Percentiles rank a stretch among this genome's conserved stretches.
Evolutionary conservation across 441 rosid species (phyloP).

Genomic region (Pelargonium cotyledonis): DNA sequence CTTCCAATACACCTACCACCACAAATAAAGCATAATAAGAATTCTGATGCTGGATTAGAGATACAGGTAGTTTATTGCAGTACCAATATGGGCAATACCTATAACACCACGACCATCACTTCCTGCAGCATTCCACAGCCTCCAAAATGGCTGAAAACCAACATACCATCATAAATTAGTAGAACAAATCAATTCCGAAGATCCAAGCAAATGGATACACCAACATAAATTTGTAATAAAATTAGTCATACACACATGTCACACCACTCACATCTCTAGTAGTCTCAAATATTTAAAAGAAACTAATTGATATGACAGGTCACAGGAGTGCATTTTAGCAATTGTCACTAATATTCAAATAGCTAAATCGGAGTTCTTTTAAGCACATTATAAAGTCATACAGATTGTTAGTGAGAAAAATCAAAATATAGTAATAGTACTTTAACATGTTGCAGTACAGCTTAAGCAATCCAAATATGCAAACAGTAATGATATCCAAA

Average conservation of each 20-base stretch:
- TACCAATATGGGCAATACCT: slow-evolving; percentile 35
- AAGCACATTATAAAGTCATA: no score
- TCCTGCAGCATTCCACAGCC: slow-evolving; percentile 94
- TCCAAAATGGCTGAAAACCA: slow-evolving; percentile 75
- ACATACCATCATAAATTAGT: background rate
- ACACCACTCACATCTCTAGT: background rate
- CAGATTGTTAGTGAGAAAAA: no score
- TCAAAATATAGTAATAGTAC: no score
- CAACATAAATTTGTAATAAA: background rate
- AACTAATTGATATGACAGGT: no score
- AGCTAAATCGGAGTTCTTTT: no score
- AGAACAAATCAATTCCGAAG: background rate
- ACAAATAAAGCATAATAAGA: slow-evolving; percentile 15
- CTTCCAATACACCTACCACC: slow-evolving; percentile 76
- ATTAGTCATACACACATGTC: background rate
- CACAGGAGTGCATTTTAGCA: no score
- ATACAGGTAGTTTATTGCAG: slow-evolving; percentile 8
- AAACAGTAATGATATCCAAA: no score
- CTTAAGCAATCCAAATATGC: no score
- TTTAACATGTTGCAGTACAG: no score
- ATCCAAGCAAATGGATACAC: background rate
- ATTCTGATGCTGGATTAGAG: slow-evolving; percentile 10
- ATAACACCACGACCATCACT: slow-evolving; percentile 97
- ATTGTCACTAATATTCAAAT: no score
- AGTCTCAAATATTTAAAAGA: no score